phyloP scores from a whole-genome alignment of 345 rosid species.

The Brassica napus region Da-Ae NC_063446.1:65591001-65591500 shows the following conservation, averaged over 20 bases:
- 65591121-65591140: neutral
- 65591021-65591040: neutral
- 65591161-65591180: neutral
- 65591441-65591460: neutral
- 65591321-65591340: neutral
- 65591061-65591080: neutral
- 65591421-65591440: neutral
- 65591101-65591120: neutral
- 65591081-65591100: neutral
- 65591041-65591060: neutral
- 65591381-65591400: neutral
- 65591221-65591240: neutral
- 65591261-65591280: neutral
- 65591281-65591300: neutral
- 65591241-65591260: neutral
- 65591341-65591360: neutral
- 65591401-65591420: neutral
- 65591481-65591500: constrained; percentile 23
- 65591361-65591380: neutral
- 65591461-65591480: neutral
- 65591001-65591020: neutral
- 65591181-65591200: neutral
- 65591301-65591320: neutral
- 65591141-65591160: neutral
- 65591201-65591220: neutral